Base-by-base conservation (phyloP, 164 flowering plant species). In the Cinnamomum chago region DNA sequence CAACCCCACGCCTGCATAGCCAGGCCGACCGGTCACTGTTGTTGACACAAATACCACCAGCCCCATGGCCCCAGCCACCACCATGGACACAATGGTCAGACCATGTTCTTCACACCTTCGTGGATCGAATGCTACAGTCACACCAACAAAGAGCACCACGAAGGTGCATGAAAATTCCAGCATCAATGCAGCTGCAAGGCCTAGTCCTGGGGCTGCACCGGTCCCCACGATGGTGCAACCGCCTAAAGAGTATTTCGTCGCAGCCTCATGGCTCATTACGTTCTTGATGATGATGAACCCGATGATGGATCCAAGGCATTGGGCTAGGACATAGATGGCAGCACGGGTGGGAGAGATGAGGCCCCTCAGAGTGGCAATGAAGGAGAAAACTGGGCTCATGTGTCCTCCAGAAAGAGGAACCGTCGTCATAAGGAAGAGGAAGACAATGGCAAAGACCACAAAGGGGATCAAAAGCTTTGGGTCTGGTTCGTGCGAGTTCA, bases 381-480 rank as follows among this genome's bases (percentile, higher is more conserved):
- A 79, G 9, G 81, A 72, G 76, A 83, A 74, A 18, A 72, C 47
- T 3, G 65, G 73, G 65, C 73, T 71, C 73, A 71, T 71, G 65
- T 58, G 73, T 3, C 73, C 73, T 14, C 65, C 65, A 18, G 73
- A 71, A 40, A 71, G 73, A 20, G 64, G 73, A 17, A 71, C 65
- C 18, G 50, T 28, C 24, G 81, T 80, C 0, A 83, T 52, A 3
- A 84, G 75, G 28, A 72, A 72, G 55, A 72, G 74, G 74, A 72
- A 64, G 52, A 72, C 52, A 20, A 33, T 62, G 68, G 55, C n/a
- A 28, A 72, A 72, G 68, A 72, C 58, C 17, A 50, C n/a, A 58
- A 75, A n/a, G 20, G 86, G 74, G 55, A 87, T 62, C 3, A 85
- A 10, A 2, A 85, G 78, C 71, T 85, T 81, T 28, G 89, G 84